Evolutionary conservation across 495 filamentous ascomycete species (phyloP), one percentile per base, ranked within the genome.

Genomic region (Ascobolus immersus): DNA sequence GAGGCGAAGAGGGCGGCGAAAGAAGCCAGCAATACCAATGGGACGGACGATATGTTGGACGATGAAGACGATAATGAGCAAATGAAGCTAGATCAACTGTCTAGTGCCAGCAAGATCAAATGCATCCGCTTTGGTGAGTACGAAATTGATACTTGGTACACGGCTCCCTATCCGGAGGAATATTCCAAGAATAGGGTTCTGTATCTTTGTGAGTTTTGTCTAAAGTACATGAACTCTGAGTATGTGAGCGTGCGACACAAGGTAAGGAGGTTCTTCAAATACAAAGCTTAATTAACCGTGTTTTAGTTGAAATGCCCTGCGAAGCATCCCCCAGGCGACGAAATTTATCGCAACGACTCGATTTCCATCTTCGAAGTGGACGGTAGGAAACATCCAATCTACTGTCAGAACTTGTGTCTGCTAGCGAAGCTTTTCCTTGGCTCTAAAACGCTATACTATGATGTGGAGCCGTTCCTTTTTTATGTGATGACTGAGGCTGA

Each of bases 141-240:
- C 55, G 84, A 94, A 48, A 94, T 96, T 44, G 89, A 96, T 52
- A 94, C 82, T 15, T 94, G 86, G 86, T 93, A 96, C 53, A 81
- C 89, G n/a, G 84, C 86, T 17, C 86, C 86, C 13, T 96, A 96
- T 47, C 86, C 86, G 1, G 86, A 93, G 51, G 86, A 96, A 53
- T 96, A 94, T 56, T 93, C 80, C 45, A 71, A 79, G 42, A 93
- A 94, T 47, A 71, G 72, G 21, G 73, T 91, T 13, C 69, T 96
- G 11, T 93, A 90, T 54, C 93, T 96, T 41, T 96, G 86, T 59
- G 89, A 96, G 50, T 96, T 93, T 52, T 96, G 86, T 49, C 60
- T 96, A 29, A 94, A 94, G 51, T 96, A 96, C 57, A 92, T 96
- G 82, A 91, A 82, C 49, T 92, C 84, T 8, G 82, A 93, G 47